Conservation (phyloP, 768 basidiomycete species). For the Mycena latifolia region DNA sequence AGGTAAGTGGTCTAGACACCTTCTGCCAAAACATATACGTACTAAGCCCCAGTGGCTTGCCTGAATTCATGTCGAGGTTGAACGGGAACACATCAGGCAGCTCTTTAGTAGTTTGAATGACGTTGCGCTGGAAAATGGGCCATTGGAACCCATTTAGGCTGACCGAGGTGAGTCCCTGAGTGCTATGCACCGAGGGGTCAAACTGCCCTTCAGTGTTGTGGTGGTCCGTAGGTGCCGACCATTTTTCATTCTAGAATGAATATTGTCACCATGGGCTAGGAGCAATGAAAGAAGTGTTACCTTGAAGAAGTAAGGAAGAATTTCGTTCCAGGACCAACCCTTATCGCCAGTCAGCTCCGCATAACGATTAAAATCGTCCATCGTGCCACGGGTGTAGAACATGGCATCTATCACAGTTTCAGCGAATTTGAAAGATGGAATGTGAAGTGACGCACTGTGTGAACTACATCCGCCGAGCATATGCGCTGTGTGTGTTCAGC, state of each 20-base stretch:
- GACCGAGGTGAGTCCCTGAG: slow-evolving; percentile 45
- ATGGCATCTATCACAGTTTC: slow-evolving; percentile 39
- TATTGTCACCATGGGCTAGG: background rate
- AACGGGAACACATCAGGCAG: slow-evolving; percentile 43
- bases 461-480: slow-evolving; percentile 48
- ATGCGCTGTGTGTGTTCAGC: background rate
- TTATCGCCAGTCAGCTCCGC: slow-evolving; percentile 46
- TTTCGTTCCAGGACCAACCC: slow-evolving; percentile 51
- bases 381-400: slow-evolving; percentile 48
- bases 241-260: slow-evolving; percentile 50
- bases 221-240: slow-evolving; percentile 48
- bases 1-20: slow-evolving; percentile 40
- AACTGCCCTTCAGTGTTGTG: slow-evolving; percentile 54
- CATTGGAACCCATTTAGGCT: slow-evolving; percentile 47
- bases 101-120: slow-evolving; percentile 46
- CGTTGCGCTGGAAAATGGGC: slow-evolving; percentile 41
- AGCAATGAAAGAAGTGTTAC: slow-evolving; percentile 22
- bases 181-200: slow-evolving; percentile 51
- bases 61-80: slow-evolving; percentile 45
- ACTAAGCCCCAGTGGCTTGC: slow-evolving; percentile 45
- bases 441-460: slow-evolving; percentile 38
- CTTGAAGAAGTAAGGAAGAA: slow-evolving; percentile 47
- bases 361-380: slow-evolving; percentile 46
- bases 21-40: background rate
- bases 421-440: background rate